Evolutionary conservation across 1,139 yeast genomes (phyloP), one percentile per base, ranked within the genome.

Genomic region (Candida smagusa): DNA sequence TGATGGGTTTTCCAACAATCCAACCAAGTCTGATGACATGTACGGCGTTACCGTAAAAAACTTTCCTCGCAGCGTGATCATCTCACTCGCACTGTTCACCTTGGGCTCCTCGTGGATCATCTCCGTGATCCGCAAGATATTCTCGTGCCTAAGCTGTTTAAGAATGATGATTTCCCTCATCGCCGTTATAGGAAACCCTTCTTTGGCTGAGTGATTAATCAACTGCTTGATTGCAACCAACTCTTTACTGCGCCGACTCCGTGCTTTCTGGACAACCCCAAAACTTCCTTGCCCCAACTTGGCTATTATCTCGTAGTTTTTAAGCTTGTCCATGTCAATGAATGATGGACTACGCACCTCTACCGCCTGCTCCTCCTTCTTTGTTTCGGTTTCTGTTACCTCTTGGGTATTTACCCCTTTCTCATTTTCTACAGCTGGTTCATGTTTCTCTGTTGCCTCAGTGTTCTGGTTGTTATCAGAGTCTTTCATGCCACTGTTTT

Each of bases 121-220:
- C 49, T 89, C 97, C n/a, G 83, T 56, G 35, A 92, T 69, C 43
- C 81, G 87, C 24, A 94, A 69, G 22, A 92, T 77, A 57, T 94
- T 87, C 24, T 67, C 62, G 54, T 90, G 89, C 37, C 72, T 63
- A 39, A 94, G 65, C 41, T 74, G 73, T 57, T 87, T 88, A 57
- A 94, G 68, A 13, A 90, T 88, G 13, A 86, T 79, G 44, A 92
- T 89, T 55, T 94, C 99, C 46, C 99, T 73, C 62, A 90, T 77
- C 4, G 98, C 97, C 0, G 98, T 94, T 19, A 94, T 82, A 1
- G 99, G 98, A 56, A 92, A 89, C 25, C 96, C 92, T 50, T 89
- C 96, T 51, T 85, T 87, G 33, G 85, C 88, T 38, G 86, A 84
- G 53, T 86, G 92, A 46, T 86, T 77, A 16, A 90, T 68, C 35